phyloP scores from a whole-genome alignment of 176 grass and related monocot genomes.

The Leersia perrieri region DNA sequence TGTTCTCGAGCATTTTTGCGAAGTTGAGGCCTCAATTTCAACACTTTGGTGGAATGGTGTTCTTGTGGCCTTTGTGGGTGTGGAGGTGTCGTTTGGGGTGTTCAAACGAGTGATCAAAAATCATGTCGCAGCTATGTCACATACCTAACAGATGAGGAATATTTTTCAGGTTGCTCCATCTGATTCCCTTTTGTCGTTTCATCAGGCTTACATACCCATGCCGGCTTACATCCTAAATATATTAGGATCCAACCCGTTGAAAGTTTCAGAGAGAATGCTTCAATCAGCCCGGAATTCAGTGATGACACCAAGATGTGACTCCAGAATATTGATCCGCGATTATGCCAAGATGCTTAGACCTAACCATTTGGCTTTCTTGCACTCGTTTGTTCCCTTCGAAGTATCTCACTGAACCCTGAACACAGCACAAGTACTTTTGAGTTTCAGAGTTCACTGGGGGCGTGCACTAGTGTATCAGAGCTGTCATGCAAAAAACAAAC shows the following conservation, averaged over 20 bases:
- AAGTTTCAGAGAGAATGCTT: not conserved
- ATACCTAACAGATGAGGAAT: not conserved
- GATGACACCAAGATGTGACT: not conserved
- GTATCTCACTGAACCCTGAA: not conserved
- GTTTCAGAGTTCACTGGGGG: not conserved
- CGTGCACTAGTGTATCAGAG: not conserved
- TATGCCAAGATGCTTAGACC: conserved; percentile 19
- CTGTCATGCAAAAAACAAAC: not conserved
- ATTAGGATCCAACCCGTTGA: conserved; percentile 11
- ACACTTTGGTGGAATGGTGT: not conserved
- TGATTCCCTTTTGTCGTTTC: conserved; percentile 39
- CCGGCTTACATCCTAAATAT: not conserved
- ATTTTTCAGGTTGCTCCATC: not conserved
- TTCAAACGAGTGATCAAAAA: not conserved
- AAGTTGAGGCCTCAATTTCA: too few relatives aligned
- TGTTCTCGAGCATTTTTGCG: too few relatives aligned
- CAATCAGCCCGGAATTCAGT: not conserved
- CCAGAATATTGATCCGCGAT: not conserved
- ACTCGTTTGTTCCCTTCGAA: conserved; percentile 6
- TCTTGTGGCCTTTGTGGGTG: too few relatives aligned
- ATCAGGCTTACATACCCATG: not conserved
- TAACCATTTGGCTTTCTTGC: conserved; percentile 38
- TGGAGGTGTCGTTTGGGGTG: not conserved
- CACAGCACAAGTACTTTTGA: not conserved
- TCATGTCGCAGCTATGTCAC: not conserved